Percentiles rank a stretch among this genome's conserved stretches.
Evolutionary conservation across 441 rosid species (phyloP).

Genomic region (Gossypium trilobum): DNA sequence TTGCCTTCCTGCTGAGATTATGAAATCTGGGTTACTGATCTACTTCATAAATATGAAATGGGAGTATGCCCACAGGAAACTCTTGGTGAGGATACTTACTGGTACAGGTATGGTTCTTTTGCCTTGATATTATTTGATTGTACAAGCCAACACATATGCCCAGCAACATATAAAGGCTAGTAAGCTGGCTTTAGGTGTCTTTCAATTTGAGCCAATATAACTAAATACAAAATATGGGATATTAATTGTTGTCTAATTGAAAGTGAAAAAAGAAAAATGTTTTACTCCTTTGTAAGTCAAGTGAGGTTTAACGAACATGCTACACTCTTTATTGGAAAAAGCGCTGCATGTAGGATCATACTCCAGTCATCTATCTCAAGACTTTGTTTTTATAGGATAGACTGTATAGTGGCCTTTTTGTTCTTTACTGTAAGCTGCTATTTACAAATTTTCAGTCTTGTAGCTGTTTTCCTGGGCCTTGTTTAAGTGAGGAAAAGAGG

Average conservation of each 20-base stretch:
- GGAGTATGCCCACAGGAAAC: slow-evolving; percentile 63
- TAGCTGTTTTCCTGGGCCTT: not conserved
- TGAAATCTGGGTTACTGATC: slow-evolving; percentile 41
- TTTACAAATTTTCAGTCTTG: not conserved
- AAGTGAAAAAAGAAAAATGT: not conserved
- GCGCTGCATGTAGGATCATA: not conserved
- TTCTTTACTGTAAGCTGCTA: not conserved
- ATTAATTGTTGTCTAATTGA: not conserved
- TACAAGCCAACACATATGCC: not conserved
- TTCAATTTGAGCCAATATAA: not conserved
- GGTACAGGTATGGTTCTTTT: slow-evolving; percentile 49
- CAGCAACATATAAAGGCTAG: not conserved
- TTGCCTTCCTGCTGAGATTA: slow-evolving; percentile 40
- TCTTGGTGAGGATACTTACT: slow-evolving; percentile 41
- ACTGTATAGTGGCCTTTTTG: not conserved
- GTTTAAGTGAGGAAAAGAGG: slow-evolving; percentile 1
- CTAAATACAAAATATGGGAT: not conserved
- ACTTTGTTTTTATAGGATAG: not conserved
- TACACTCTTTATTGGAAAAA: not conserved
- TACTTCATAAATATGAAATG: slow-evolving; percentile 44
- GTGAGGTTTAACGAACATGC: not conserved
- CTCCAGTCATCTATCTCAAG: not conserved
- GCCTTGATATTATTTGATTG: slow-evolving; percentile 15
- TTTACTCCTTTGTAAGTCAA: not conserved
- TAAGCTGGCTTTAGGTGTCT: not conserved